Percentiles rank a stretch among this genome's conserved stretches.
phyloP scores from a whole-genome alignment of 106 monocot genomes.

The Posidonia australis region DNA sequence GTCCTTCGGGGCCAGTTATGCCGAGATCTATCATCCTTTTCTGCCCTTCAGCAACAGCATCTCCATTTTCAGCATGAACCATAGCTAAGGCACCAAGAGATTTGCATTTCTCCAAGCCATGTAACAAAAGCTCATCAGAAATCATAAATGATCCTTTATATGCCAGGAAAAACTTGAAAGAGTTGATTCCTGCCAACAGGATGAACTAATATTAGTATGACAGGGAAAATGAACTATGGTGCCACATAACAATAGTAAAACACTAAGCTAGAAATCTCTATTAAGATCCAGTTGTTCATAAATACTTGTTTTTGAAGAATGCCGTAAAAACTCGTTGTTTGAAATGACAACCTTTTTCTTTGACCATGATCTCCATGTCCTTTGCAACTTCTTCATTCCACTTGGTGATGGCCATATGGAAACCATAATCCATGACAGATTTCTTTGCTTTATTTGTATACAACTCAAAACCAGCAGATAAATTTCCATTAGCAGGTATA shows the following conservation, averaged over 20 bases:
- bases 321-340: too few species aligned
- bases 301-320: too few species aligned
- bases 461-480: constrained; percentile 69
- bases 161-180: constrained; percentile 99
- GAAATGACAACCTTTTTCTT: constrained; percentile 58
- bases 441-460: constrained; percentile 71
- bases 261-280: too few species aligned
- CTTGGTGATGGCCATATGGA: constrained; percentile 94
- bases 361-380: constrained; percentile 95
- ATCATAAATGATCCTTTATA: constrained; percentile 97
- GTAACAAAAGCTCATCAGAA: constrained; percentile 72
- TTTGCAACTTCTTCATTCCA: constrained; percentile 89
- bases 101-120: constrained; percentile 82
- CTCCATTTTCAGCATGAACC: constrained; percentile 99
- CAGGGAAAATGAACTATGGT: too few species aligned
- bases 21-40: constrained; percentile 84
- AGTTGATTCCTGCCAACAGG: constrained; percentile 70
- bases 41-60: constrained; percentile 92
- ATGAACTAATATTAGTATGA: neutral
- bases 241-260: neutral
- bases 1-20: constrained; percentile 94
- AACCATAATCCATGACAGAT: constrained; percentile 97
- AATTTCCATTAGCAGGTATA: constrained; percentile 73
- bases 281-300: too few species aligned
- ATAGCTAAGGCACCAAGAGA: constrained; percentile 91